Base-by-base conservation (phyloP, 306 rosid species). In the Begonia masoniana region DNA sequence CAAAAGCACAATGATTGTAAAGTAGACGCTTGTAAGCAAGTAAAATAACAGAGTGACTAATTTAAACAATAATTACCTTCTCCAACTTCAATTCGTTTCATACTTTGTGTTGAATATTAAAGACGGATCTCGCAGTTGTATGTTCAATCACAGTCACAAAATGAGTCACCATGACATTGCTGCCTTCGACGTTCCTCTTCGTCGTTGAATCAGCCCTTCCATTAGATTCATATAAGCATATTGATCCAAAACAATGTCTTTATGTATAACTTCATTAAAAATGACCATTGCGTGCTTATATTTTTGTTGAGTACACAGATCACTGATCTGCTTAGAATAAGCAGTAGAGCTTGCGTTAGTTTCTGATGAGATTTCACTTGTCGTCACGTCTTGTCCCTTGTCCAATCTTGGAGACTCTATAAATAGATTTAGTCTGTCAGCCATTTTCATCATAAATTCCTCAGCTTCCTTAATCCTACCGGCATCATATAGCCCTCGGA, bases 251-350 rank as follows among this genome's bases (percentile, higher is more conserved):
- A 62, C 24, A 51, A 80, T 51, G 52, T 83, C 95, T 55, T 85
- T 67, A 65, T 69, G 67, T 52, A 64, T 84, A 12, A 79, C 52
- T 67, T 76, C 94, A 52, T 61, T 68, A 61, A 74, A 85, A 49
- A 81, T 57, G 66, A 45, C 57, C 83, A 85, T 78, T 47, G 97
- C 95, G 15, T 85, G 95, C 74, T 71, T 76, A 72, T 82, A 83
- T 72, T 78, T 89, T 62, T 74, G 84, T 72, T 76, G 66, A 58
- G 60, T 55, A 61, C 97, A 89, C 57, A 83, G 63, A 62, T 59
- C 72, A 54, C 48, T 76, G 65, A 89, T 85, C 61, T 64, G 69
- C 43, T 82, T 76, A 1, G 97, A 80, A 72, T 81, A 75, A 45
- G 41, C 61, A 36, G 14, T 13, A 41, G 79, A 64, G 48, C 57